Evolutionary conservation across 2,329 filamentous ascomycete species (phyloP).

Genomic region (Aureobasidium sp.): DNA sequence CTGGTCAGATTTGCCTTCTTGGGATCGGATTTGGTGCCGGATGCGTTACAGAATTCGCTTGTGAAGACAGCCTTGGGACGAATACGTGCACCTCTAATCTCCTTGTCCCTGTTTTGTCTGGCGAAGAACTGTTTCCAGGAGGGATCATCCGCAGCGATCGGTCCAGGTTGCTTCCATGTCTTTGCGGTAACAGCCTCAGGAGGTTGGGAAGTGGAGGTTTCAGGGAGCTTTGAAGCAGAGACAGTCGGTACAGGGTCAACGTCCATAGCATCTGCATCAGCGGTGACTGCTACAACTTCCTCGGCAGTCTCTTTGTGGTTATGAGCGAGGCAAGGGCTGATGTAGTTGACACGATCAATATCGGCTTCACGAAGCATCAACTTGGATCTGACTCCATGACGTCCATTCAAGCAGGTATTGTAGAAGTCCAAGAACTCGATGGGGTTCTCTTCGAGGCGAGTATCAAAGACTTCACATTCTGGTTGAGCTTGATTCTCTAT

Average conservation of each 20-base stretch:
- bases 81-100: slow-evolving; percentile 2
- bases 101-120: background rate
- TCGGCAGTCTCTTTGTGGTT: background rate
- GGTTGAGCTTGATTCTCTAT: background rate
- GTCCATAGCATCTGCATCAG: background rate
- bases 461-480: slow-evolving; percentile 14
- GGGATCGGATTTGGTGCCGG: background rate
- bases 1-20: slow-evolving; percentile 4
- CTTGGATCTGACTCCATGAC: background rate
- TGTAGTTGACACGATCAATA: slow-evolving; percentile 16
- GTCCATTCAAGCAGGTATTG: slow-evolving; percentile 5
- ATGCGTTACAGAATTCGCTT: background rate
- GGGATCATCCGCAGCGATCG: slow-evolving; percentile 5
- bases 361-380: slow-evolving; percentile 20
- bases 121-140: background rate
- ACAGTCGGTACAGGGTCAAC: background rate
- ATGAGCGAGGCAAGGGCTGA: slow-evolving; percentile 17
- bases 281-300: background rate
- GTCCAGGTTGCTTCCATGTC: slow-evolving; percentile 3
- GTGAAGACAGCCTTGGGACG: slow-evolving; percentile 16
- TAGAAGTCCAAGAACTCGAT: slow-evolving; percentile 18
- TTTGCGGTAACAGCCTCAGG: background rate
- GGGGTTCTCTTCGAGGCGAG: slow-evolving; percentile 5
- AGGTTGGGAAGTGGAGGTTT: background rate
- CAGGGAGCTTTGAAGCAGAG: background rate